Evolutionary conservation across 1,284 basidiomycete species (phyloP), one percentile per base, ranked within the genome.

Genomic region (Naganishia sp.): DNA sequence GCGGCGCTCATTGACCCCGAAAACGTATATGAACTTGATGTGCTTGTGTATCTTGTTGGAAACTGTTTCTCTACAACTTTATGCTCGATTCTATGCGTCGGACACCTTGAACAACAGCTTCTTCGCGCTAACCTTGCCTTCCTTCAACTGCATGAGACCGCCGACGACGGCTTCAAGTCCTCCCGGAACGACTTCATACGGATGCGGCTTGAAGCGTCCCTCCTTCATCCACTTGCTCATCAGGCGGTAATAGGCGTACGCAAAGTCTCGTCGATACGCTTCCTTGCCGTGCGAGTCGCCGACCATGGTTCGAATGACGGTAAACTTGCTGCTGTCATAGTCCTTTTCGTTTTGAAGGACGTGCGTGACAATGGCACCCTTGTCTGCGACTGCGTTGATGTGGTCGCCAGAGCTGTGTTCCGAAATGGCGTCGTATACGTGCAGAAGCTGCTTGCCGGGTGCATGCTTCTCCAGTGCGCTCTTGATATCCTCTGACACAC

Each of bases 401-500:
- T 63, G 45, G 11, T 64, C 54, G 7, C 55, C 31, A 25, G 66
- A 63, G 21, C 46, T 36, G 25, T 53, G 55, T 45, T 68, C 66
- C 6, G 61, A 55, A 23, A 68, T 63, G 23, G 66, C 61, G 52
- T 68, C 66, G 50, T 63, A 68, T 13, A 56, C 61, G 54, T 64
- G 56, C 5, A 55, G 13, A n/a, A 70, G 53, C 49, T 50, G 45
- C 46, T 61, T 54, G 25, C 64, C 66, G 11, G 25, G 16, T 15
- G 63, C 63, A n/a, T 53, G 45, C 21, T 54, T 44, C 21, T 25
- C 45, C 45, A 70, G 42, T 9, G 54, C 66, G n/a, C 66, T 44
- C 33, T 69, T 66, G 66, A 71, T 63, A 28, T 64, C 52, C 31
- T 54, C 55, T 7, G 68, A 57, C 16, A 69, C 63, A 16, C 44